These are phyloP conservation scores for Whalleya microplaca DNA, from an alignment of 2,329 filamentous ascomycete species.

Conservation along the genomic window DNA sequence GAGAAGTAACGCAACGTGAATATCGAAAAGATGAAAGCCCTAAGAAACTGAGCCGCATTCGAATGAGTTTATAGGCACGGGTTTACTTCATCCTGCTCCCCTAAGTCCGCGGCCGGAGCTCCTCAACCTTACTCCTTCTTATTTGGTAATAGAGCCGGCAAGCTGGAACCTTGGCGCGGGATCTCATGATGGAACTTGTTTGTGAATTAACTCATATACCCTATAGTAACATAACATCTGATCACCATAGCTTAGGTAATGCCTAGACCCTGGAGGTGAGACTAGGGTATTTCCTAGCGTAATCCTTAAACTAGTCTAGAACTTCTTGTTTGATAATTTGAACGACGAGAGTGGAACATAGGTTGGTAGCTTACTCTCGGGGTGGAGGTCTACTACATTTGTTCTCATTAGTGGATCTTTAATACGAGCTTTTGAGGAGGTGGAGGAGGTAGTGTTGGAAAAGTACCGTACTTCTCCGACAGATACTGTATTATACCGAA, in stretches of 20 bases:
- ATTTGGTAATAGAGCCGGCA: not conserved
- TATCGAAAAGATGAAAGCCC: not conserved
- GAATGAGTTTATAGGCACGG: not conserved
- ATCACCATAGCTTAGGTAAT: not conserved
- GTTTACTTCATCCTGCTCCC: not conserved
- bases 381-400: too few relatives aligned
- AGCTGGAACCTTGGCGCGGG: not conserved
- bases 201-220: not conserved
- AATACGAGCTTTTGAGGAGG: too few relatives aligned
- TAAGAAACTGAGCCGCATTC: constrained; percentile 1
- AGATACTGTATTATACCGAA: too few relatives aligned
- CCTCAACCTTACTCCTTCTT: not conserved
- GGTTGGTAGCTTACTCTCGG: too few relatives aligned
- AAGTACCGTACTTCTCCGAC: too few relatives aligned
- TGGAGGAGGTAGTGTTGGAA: too few relatives aligned
- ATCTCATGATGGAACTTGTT: not conserved
- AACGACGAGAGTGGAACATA: too few relatives aligned
- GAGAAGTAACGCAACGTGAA: not conserved
- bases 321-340: too few relatives aligned
- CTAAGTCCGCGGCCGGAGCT: constrained; percentile 16
- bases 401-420: too few relatives aligned
- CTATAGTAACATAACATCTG: not conserved
- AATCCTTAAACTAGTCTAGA: not conserved
- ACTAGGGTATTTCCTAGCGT: not conserved
- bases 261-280: not conserved